These are phyloP conservation scores for Tetracladium maxilliforme DNA, from an alignment of 2,329 filamentous ascomycete genomes.

Conservation along the genomic window DNA sequence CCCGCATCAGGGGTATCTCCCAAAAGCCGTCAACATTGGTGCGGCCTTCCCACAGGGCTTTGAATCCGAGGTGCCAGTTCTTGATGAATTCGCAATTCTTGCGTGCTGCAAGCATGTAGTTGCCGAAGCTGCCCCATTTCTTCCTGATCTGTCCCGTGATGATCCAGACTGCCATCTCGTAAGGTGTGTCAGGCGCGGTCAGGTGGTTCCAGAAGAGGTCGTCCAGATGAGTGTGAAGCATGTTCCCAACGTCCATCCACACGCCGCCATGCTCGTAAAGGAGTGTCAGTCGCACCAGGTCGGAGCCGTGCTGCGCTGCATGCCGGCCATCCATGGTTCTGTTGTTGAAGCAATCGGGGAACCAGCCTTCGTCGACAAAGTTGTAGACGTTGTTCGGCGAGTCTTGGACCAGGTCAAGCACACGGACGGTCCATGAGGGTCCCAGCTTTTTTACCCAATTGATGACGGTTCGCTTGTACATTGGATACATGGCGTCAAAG, in stretches of 20 bases:
- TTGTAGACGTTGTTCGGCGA: conserved; percentile 19
- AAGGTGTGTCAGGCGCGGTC: conserved; percentile 17
- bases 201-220: conserved; percentile 25
- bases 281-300: conserved; percentile 27
- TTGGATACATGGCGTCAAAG: conserved; percentile 15
- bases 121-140: conserved; percentile 14
- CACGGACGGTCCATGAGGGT: conserved; percentile 21
- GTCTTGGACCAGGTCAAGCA: conserved; percentile 19
- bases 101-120: conserved; percentile 26
- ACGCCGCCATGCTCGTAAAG: conserved; percentile 24
- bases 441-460: conserved; percentile 21
- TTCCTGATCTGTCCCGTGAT: conserved; percentile 9
- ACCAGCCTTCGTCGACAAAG: conserved; percentile 17
- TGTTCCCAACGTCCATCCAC: conserved; percentile 26
- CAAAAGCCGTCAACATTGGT: conserved; percentile 16
- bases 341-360: conserved; percentile 24
- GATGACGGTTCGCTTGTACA: conserved; percentile 19
- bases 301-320: conserved; percentile 26
- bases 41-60: conserved; percentile 17
- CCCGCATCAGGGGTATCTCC: conserved; percentile 14
- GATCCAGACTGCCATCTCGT: conserved; percentile 15
- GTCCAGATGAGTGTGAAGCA: conserved; percentile 23
- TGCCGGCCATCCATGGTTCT: conserved; percentile 26
- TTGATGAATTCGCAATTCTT: conserved; percentile 26
- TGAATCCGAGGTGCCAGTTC: conserved; percentile 22